These are phyloP conservation scores for Forsythia viridissima DNA, from an alignment of 257 asterid genomes.

Conservation along the genomic window DNA sequence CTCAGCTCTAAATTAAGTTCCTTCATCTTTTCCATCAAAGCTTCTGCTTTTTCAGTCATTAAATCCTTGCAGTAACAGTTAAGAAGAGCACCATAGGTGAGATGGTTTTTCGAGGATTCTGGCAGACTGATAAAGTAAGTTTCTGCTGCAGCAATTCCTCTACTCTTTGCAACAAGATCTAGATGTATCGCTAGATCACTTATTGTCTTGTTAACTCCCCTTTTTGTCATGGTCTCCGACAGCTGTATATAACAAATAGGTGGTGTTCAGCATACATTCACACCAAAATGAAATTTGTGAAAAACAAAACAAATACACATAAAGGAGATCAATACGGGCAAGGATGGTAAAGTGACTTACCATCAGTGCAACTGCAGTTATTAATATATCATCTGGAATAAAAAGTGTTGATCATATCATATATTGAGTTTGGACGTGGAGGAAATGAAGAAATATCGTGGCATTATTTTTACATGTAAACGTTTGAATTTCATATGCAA, in stretches of 20 bases:
- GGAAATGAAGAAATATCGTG: background rate
- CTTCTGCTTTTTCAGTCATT: conserved; percentile 71
- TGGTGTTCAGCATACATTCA: background rate
- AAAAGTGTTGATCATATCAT: background rate
- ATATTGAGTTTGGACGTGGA: background rate
- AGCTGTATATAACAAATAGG: conserved; percentile 46
- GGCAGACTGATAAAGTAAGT: conserved; percentile 69
- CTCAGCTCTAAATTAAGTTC: conserved; percentile 72
- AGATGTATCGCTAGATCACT: conserved; percentile 88
- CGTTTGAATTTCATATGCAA: background rate
- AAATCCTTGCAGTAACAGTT: conserved; percentile 83
- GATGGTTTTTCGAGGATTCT: conserved; percentile 70
- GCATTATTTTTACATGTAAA: background rate
- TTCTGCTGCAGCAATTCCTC: conserved; percentile 75
- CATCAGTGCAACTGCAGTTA: background rate
- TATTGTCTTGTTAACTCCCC: conserved; percentile 90
- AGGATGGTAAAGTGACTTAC: background rate
- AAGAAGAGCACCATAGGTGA: conserved; percentile 84
- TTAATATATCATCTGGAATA: background rate
- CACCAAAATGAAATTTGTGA: background rate
- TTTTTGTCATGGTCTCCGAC: conserved; percentile 74
- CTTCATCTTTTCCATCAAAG: conserved; percentile 78
- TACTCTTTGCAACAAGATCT: conserved; percentile 75
- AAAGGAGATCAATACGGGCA: background rate
- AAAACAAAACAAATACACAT: conserved; percentile 2